Conservation (phyloP, 345 rosid genomes). For the Stellera chamaejasme region DNA sequence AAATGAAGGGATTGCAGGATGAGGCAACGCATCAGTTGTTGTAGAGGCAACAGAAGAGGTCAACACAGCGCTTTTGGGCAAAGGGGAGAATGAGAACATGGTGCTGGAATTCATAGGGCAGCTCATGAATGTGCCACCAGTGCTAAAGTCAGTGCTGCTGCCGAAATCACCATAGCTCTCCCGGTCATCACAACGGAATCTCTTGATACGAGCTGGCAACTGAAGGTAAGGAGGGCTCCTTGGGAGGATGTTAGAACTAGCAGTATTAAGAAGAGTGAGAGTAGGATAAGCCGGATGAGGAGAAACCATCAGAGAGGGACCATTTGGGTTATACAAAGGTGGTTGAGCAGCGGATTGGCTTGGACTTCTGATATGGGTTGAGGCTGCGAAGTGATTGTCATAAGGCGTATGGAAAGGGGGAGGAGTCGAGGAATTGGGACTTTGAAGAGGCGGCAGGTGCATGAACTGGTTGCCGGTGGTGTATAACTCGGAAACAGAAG, state of each 20-base stretch:
- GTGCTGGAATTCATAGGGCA: constrained; percentile 5
- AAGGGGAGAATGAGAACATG: constrained; percentile 26
- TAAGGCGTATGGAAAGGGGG: background rate
- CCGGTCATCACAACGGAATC: constrained; percentile 5
- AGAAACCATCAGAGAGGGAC: constrained; percentile 25
- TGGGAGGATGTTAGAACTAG: constrained; percentile 24
- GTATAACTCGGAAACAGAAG: too few relatives aligned
- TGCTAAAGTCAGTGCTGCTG: background rate
- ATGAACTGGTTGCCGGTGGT: too few relatives aligned
- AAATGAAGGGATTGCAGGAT: constrained; percentile 16
- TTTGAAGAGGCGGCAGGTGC: background rate
- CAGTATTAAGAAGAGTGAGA: constrained; percentile 35
- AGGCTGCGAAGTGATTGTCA: background rate
- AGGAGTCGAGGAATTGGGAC: background rate
- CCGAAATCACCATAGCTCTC: background rate
- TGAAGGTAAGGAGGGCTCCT: constrained; percentile 44
- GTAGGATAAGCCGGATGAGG: constrained; percentile 26
- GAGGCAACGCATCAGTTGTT: constrained; percentile 11
- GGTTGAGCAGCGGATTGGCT: constrained; percentile 13
- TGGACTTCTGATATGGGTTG: background rate
- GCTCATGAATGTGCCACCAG: background rate
- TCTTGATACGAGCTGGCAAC: constrained; percentile 30
- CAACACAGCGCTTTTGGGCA: constrained; percentile 15
- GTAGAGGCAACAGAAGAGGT: constrained; percentile 20
- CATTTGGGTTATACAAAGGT: constrained; percentile 18